Evolutionary conservation across 768 basidiomycete species (phyloP).

Genomic region (button mushroom (Agaricus bisporus)): DNA sequence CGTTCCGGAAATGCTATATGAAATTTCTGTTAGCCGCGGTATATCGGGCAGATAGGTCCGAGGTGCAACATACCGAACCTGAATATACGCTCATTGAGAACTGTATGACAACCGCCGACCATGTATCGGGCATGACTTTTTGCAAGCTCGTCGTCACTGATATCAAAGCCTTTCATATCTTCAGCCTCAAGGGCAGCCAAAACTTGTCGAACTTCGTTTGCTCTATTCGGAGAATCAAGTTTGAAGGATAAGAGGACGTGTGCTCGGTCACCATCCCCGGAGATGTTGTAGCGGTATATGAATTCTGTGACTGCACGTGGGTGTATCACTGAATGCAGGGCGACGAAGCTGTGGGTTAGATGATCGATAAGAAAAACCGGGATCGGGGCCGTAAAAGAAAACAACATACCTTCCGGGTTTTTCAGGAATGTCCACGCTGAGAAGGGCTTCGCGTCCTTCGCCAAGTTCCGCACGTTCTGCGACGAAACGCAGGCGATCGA

Average conservation of each 20-base stretch:
- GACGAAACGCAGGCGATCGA: constrained; percentile 94
- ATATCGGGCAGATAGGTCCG: not conserved
- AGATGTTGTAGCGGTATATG: constrained; percentile 78
- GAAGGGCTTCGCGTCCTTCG: constrained; percentile 88
- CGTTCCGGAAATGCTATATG: constrained; percentile 89
- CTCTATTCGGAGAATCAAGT: constrained; percentile 54
- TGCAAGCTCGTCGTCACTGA: constrained; percentile 92
- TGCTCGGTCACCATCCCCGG: constrained; percentile 51
- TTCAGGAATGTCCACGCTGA: constrained; percentile 95
- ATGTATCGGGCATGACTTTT: constrained; percentile 94
- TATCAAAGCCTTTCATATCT: constrained; percentile 82
- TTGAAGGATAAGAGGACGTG: constrained; percentile 91
- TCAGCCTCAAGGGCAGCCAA: constrained; percentile 52
- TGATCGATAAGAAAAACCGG: constrained; percentile 2
- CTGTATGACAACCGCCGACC: constrained; percentile 78
- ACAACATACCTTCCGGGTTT: constrained; percentile 73
- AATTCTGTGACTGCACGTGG: constrained; percentile 95
- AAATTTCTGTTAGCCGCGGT: constrained; percentile 1
- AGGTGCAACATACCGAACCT: constrained; percentile 70
- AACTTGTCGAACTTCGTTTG: constrained; percentile 58
- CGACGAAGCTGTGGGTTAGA: constrained; percentile 61
- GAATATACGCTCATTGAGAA: constrained; percentile 83
- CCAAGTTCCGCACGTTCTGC: constrained; percentile 97
- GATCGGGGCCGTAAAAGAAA: not conserved
- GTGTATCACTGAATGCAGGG: constrained; percentile 80